Evolutionary conservation across 257 asterid genomes (phyloP).

Genomic region (Pogostemon cablin): DNA sequence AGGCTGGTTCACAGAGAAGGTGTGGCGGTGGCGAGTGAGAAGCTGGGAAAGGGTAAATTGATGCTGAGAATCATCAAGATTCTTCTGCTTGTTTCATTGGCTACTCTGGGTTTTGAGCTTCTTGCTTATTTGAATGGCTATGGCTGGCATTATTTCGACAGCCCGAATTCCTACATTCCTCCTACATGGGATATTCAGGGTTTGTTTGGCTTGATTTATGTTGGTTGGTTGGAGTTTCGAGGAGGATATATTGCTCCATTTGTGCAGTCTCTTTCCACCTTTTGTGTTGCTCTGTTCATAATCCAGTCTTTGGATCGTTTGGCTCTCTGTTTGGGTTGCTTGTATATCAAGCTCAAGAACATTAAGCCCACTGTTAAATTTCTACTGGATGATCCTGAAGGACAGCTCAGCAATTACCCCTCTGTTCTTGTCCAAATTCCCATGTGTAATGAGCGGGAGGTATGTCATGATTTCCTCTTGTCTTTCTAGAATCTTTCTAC

Average conservation of each 20-base stretch:
- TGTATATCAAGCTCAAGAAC: constrained; percentile 57
- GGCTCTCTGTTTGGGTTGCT: constrained; percentile 60
- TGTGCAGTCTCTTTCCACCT: constrained; percentile 45
- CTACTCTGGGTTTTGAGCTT: constrained; percentile 49
- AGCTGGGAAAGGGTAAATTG: constrained; percentile 54
- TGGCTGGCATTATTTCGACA: constrained; percentile 58
- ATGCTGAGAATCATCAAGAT: constrained; percentile 48
- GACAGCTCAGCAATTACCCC: constrained; percentile 40
- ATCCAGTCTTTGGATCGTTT: constrained; percentile 67
- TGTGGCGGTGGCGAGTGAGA: constrained; percentile 62
- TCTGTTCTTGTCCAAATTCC: constrained; percentile 86
- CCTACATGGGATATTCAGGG: constrained; percentile 47
- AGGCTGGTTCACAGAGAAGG: constrained; percentile 54
- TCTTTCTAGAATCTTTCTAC: not conserved
- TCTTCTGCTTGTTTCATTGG: constrained; percentile 39
- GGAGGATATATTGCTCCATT: constrained; percentile 51
- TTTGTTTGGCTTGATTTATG: constrained; percentile 43
- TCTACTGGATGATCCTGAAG: constrained; percentile 45
- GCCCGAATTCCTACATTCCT: constrained; percentile 41
- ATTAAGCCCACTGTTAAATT: constrained; percentile 51
- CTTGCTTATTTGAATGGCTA: constrained; percentile 56
- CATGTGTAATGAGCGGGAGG: constrained; percentile 80
- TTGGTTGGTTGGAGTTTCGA: constrained; percentile 58
- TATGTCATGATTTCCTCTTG: constrained; percentile 30
- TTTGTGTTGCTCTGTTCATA: constrained; percentile 58